Percentiles rank a stretch among this genome's conserved stretches.
These are phyloP conservation scores for Rhytidiadelphus loreus DNA, from an alignment of 225 moss, liverwort and hornwort species.

Conservation along the genomic window DNA sequence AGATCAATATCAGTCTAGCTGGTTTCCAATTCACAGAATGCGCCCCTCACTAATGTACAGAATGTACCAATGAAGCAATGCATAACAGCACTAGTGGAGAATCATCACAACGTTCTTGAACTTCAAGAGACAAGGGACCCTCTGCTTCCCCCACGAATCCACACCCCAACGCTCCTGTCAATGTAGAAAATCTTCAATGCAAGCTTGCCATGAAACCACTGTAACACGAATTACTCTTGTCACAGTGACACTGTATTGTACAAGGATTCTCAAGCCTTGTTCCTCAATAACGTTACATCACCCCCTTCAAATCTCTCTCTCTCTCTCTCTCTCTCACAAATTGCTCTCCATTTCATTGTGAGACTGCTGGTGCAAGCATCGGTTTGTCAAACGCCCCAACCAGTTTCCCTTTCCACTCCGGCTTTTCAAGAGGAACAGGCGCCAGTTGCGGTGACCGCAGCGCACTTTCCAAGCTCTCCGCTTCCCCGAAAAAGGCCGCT, in stretches of 20 bases:
- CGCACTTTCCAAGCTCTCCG: background rate
- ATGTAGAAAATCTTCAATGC: background rate
- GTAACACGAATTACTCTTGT: background rate
- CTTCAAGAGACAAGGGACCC: background rate
- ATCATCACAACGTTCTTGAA: background rate
- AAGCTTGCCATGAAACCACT: background rate
- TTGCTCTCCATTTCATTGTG: background rate
- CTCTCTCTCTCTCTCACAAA: background rate
- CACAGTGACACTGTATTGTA: background rate
- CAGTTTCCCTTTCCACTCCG: slow-evolving; percentile 36
- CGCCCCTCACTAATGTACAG: background rate
- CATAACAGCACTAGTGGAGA: background rate
- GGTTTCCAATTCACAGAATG: background rate
- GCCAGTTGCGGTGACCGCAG: slow-evolving; percentile 18
- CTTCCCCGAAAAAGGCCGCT: slow-evolving; percentile 18
- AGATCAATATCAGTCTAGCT: background rate
- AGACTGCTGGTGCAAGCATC: background rate
- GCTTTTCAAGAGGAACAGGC: slow-evolving; percentile 16
- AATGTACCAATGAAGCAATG: background rate
- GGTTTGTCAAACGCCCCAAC: background rate
- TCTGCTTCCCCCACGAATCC: background rate
- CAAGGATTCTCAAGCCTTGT: background rate
- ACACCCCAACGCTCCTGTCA: background rate
- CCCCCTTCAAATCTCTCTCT: background rate
- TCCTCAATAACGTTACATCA: too few species aligned